Evolutionary conservation across 2,329 filamentous ascomycete genomes (phyloP), one percentile per base, ranked within the genome.

Genomic region (Nannizzia gypsea): DNA sequence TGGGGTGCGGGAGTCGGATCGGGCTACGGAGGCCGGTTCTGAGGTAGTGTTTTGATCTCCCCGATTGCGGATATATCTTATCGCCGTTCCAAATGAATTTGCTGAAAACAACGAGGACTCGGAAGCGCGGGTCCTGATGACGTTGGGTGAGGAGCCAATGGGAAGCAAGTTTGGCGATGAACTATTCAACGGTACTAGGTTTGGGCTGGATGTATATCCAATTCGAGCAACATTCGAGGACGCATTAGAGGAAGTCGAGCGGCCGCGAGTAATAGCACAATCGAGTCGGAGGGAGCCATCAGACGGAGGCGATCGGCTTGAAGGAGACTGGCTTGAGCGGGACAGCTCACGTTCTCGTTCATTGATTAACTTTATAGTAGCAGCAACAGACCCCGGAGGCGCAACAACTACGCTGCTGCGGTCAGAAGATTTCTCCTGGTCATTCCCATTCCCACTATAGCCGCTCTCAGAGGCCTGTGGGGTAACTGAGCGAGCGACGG

Each of bases 201-300:
- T 75, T 44, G 73, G 73, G 60, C 73, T 75, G 34, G 73, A 75
- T 0, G 72, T 68, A 31, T 69, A 67, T 26, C 69, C 73, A 46
- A 73, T 66, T 5, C 70, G 70, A 26, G 73, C 67, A 26, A 77
- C 61, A 57, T 75, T 77, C 2, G 74, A 74, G 63, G 74, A 76
- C 15, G 40, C 40, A 24, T 69, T 67, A 58, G 64, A 66, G 15
- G 68, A 44, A n/a, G 46, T 55, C 8, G 61, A 61, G 15, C 34
- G n/a, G 3, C 34, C 56, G 6, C 56, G 40, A 65, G 1, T 66
- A 66, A 20, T 64, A 65, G 60, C 64, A 66, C 20, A 64, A 68
- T 48, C 54, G 62, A 54, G 17, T 31, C 31, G 26, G 50, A 54
- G 50, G 13, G 50, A 54, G 26, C 50, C 50, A 20, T 57, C 63